Percentiles rank a stretch among this genome's conserved stretches.
Evolutionary conservation across 495 filamentous ascomycete species (phyloP).

Genomic region (Annulohypoxylon nitens): DNA sequence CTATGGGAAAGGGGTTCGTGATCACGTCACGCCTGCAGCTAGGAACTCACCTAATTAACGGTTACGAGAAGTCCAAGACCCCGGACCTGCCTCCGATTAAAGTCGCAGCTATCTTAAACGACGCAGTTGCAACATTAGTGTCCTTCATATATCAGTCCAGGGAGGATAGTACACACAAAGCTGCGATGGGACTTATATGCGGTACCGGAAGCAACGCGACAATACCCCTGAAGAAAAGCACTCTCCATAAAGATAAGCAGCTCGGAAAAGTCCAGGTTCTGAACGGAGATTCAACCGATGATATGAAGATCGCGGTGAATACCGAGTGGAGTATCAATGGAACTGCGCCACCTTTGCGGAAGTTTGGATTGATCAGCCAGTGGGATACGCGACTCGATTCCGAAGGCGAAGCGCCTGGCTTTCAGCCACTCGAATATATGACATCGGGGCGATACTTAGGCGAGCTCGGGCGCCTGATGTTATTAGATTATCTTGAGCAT

Average conservation of each 20-base stretch:
- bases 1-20: conserved; percentile 90
- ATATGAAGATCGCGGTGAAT: conserved; percentile 78
- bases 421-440: conserved; percentile 92
- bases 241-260: conserved; percentile 73
- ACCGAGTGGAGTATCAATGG: conserved; percentile 90
- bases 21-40: conserved; percentile 80
- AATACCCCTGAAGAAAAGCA: conserved; percentile 74
- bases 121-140: conserved; percentile 82
- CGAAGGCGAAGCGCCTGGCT: conserved; percentile 77
- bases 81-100: conserved; percentile 72
- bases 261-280: conserved; percentile 65
- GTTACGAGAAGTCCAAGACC: conserved; percentile 69
- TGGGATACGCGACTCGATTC: conserved; percentile 78
- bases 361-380: conserved; percentile 73
- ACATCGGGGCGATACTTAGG: conserved; percentile 86
- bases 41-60: conserved; percentile 73
- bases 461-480: conserved; percentile 80
- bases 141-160: conserved; percentile 75
- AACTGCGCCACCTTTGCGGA: conserved; percentile 72
- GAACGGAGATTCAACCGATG: conserved; percentile 67
- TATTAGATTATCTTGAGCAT: conserved; percentile 73
- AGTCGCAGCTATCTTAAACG: conserved; percentile 84
- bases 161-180: conserved; percentile 60
- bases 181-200: conserved; percentile 84
- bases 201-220: conserved; percentile 89